A percentile compares a stretch with the other conserved stretches of the same genome.
Evolutionary conservation across 192 early-diverging fungal genomes (phyloP).

Genomic region (Backusella morwellensis): DNA sequence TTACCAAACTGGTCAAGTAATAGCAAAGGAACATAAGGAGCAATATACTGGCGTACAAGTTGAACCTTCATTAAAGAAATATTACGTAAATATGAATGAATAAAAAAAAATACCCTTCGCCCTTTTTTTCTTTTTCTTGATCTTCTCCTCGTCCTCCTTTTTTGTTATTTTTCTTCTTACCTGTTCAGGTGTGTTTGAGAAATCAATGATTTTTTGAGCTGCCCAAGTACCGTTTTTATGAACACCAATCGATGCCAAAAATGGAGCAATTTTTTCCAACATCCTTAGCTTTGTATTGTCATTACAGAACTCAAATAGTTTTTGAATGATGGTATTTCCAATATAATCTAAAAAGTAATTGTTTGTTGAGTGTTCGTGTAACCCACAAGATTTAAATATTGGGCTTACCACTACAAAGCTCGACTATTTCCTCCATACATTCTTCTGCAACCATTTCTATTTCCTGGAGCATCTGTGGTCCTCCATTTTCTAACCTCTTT

Average conservation of each 20-base stretch:
- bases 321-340: conserved; percentile 96
- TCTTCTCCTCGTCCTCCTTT: neutral
- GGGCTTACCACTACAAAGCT: conserved; percentile 83
- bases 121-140: neutral
- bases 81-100: neutral
- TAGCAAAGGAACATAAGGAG: conserved; percentile 78
- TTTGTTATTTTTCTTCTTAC: conserved; percentile 21
- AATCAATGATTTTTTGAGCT: conserved; percentile 96
- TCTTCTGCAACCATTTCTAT: conserved; percentile 78
- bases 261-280: conserved; percentile 75
- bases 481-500: conserved; percentile 73
- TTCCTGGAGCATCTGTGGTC: conserved; percentile 56
- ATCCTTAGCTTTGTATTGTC: conserved; percentile 72
- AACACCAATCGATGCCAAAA: conserved; percentile 89
- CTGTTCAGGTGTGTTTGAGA: conserved; percentile 70
- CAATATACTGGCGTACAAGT: conserved; percentile 58
- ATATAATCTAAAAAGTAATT: conserved; percentile 74
- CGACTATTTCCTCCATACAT: conserved; percentile 83
- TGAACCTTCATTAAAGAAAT: conserved; percentile 41
- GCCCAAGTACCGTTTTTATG: conserved; percentile 99
- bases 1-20: conserved; percentile 98
- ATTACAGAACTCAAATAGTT: conserved; percentile 80
- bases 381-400: neutral
- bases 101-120: neutral
- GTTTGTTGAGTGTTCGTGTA: neutral